phyloP scores from a whole-genome alignment of 2,329 filamentous ascomycete species.

The Didymellaceae sp. region DNA sequence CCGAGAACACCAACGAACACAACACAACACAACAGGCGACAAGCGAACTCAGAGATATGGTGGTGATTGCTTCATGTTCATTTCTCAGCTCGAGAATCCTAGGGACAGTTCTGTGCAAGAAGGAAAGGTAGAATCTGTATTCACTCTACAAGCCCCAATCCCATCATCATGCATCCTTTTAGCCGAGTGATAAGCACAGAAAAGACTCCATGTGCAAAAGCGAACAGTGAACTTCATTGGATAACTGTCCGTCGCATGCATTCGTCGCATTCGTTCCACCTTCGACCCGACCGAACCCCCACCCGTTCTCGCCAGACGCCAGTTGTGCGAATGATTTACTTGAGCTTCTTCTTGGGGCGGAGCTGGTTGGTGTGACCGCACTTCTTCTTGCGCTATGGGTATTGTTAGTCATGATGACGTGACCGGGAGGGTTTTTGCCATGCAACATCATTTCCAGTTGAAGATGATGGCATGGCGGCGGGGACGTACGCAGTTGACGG shows the following conservation, averaged over 20 bases:
- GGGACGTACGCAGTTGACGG: slow-evolving; percentile 83
- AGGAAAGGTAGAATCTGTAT: slow-evolving; percentile 41
- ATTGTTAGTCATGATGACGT: slow-evolving; percentile 24
- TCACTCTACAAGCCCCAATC: slow-evolving; percentile 45
- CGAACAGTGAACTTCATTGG: slow-evolving; percentile 30
- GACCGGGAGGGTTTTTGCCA: no score
- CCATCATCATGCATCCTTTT: slow-evolving; percentile 32
- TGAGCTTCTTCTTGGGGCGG: slow-evolving; percentile 99
- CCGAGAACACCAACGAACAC: not conserved
- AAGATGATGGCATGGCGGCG: not conserved
- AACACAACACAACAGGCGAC: not conserved
- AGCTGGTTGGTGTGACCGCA: slow-evolving; percentile 99
- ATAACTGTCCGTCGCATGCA: slow-evolving; percentile 37
- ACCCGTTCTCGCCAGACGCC: slow-evolving; percentile 45
- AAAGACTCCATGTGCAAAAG: slow-evolving; percentile 36
- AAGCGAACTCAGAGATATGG: slow-evolving; percentile 2
- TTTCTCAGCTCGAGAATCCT: slow-evolving; percentile 13
- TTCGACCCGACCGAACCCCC: slow-evolving; percentile 23
- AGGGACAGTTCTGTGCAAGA: slow-evolving; percentile 25
- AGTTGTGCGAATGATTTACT: slow-evolving; percentile 65
- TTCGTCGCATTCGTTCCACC: slow-evolving; percentile 42
- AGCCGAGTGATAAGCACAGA: slow-evolving; percentile 36
- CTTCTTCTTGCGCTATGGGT: slow-evolving; percentile 78
- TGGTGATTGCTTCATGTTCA: slow-evolving; percentile 20
- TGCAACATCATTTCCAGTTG: no score